Conservation (phyloP, 495 filamentous ascomycete genomes). For the Hyphodiscus hymeniophilus region DNA sequence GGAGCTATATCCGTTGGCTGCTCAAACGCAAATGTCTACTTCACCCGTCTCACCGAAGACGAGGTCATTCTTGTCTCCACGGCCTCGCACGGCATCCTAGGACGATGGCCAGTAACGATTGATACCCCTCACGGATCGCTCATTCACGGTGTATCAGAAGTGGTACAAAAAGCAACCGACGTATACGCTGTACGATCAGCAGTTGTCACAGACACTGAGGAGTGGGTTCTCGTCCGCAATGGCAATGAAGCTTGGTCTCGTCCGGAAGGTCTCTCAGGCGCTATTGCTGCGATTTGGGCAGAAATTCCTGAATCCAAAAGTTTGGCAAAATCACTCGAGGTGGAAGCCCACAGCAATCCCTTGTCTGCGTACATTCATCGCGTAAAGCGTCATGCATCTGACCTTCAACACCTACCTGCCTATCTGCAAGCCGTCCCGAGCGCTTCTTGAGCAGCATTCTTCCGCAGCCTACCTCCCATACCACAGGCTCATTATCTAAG, state of each 20-base stretch:
- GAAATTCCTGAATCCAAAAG: slow-evolving; percentile 63
- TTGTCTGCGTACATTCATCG: slow-evolving; percentile 79
- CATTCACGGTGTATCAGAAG: slow-evolving; percentile 71
- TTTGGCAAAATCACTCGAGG: slow-evolving; percentile 70
- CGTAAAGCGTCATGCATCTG: slow-evolving; percentile 69
- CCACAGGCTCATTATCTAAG: slow-evolving; percentile 44
- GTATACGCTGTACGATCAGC: slow-evolving; percentile 73
- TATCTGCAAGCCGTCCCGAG: slow-evolving; percentile 59
- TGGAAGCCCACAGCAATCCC: slow-evolving; percentile 76
- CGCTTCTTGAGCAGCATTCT: slow-evolving; percentile 64
- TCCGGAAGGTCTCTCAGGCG: slow-evolving; percentile 69
- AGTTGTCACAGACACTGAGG: slow-evolving; percentile 55
- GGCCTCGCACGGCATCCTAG: slow-evolving; percentile 63
- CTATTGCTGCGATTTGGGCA: slow-evolving; percentile 69
- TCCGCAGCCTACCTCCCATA: slow-evolving; percentile 35
- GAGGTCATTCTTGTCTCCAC: slow-evolving; percentile 71
- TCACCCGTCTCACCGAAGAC: slow-evolving; percentile 66
- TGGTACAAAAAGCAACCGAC: slow-evolving; percentile 55
- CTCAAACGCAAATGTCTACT: slow-evolving; percentile 74
- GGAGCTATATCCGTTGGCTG: slow-evolving; percentile 76
- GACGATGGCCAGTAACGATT: slow-evolving; percentile 52
- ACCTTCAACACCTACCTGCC: slow-evolving; percentile 70
- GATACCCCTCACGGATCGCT: slow-evolving; percentile 31
- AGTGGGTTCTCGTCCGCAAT: slow-evolving; percentile 79
- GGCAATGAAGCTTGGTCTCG: slow-evolving; percentile 74